A percentile compares a stretch with the other conserved stretches of the same genome.
Conservation (phyloP, 176 grass and related monocot genomes). For the Triticum monococcum region DNA sequence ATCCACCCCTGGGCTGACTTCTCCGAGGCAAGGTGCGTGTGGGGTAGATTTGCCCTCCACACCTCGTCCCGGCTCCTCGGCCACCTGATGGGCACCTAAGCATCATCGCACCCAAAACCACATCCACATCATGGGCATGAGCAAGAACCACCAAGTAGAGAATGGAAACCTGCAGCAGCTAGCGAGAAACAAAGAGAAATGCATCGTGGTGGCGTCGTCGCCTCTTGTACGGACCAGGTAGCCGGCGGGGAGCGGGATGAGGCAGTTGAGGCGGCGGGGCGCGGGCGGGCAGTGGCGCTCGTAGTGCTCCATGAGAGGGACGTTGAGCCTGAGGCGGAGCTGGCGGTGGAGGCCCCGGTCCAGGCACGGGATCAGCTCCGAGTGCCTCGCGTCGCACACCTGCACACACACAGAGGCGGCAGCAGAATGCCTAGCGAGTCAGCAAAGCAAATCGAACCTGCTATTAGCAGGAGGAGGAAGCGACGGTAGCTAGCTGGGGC, state of each 20-base stretch:
- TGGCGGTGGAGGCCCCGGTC: constrained; percentile 60
- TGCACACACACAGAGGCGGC: not conserved
- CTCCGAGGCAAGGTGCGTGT: constrained; percentile 63
- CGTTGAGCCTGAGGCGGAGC: no score
- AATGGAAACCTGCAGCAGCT: no score
- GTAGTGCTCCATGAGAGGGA: no score
- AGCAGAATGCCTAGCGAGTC: no score
- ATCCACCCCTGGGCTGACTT: constrained; percentile 87
- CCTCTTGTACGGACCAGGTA: constrained; percentile 38
- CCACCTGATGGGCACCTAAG: constrained; percentile 63
- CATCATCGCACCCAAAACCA: not conserved
- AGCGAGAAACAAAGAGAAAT: no score
- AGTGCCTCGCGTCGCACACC: constrained; percentile 63
- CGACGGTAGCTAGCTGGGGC: no score
- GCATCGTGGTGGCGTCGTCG: no score
- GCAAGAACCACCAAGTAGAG: no score
- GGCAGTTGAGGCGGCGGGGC: no score
- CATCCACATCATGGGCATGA: not conserved
- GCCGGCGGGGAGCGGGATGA: constrained; percentile 45
- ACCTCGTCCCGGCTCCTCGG: constrained; percentile 66
- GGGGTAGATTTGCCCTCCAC: constrained; percentile 71
- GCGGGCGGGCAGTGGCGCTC: not conserved
- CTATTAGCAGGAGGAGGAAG: no score
- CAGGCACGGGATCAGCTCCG: constrained; percentile 72
- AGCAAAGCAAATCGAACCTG: no score